Base-by-base conservation (phyloP, 2,329 filamentous ascomycete genomes). In the Neofusicoccum parvum region DNA sequence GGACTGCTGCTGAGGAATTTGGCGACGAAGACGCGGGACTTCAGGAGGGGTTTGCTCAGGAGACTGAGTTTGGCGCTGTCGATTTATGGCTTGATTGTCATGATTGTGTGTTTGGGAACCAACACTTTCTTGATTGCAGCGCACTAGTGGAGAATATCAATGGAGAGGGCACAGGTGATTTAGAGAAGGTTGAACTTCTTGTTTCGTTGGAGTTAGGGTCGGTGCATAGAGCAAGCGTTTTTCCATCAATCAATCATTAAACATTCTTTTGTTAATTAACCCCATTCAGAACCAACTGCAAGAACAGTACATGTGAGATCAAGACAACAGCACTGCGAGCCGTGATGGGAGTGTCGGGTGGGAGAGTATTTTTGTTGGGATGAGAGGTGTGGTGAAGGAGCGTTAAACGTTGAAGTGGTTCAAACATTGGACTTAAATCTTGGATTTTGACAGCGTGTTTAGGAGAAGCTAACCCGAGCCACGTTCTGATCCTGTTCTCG, bases 51-150 rank as follows among this genome's bases (percentile, higher is more conserved):
- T 65, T 84, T 83, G 56, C 76, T 98, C 64, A 85, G 95, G 66
- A 90, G 88, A 72, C 78, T 92, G 68, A 89, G 92, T 62, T 81
- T 97, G 53, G 89, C 82, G 0, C 81, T 99, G 67, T 90, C 91
- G 7, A 82, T 93, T 9, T 99, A 99, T 74, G 95, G 95, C 20
- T 70, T 92, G 9, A 80, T 91, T 56, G 93, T 99, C 62, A 98
- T 99, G 95, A 80, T 92, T 34, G 89, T 94, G 54, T 98, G 94
- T 75, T 80, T 99, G 71, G 81, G 87, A 49, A 92, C 93, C 74
- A 98, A 98, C 76, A 88, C 91, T 14, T 91, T 97, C 72, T 93
- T 95, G 71, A 83, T 87, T 59, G 86, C 84, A 64, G 83, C 85
- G 65, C 87, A 90, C 79, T 92, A 78, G 43, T 15, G n/a, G n/a